A percentile compares a stretch with the other conserved stretches of the same genome.
These are phyloP conservation scores for Suhomyces terraborum DNA, from an alignment of 1,139 yeast genomes.

Conservation along the genomic window DNA sequence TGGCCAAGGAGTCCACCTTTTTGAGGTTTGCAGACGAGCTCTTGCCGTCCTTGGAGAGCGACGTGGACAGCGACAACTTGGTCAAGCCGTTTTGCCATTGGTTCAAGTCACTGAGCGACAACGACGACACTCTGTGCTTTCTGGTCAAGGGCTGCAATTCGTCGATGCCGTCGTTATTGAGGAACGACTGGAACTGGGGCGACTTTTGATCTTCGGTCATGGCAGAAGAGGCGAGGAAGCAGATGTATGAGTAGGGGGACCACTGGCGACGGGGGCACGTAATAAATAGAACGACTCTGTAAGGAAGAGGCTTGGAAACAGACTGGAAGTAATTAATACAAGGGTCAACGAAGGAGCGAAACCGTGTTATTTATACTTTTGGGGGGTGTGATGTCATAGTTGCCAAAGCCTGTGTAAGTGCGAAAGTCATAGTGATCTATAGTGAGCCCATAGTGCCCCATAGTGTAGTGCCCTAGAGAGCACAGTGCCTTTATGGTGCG, in stretches of 20 bases:
- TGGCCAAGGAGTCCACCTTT: slow-evolving; percentile 52
- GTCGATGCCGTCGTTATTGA: slow-evolving; percentile 74
- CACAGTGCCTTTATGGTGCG: no score
- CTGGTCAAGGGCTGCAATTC: slow-evolving; percentile 60
- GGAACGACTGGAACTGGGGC: slow-evolving; percentile 48
- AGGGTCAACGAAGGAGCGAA: background rate
- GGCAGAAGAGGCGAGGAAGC: background rate
- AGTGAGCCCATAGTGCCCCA: no score
- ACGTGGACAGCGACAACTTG: slow-evolving; percentile 45
- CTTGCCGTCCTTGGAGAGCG: slow-evolving; percentile 32
- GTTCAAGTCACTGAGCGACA: slow-evolving; percentile 70
- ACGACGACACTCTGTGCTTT: slow-evolving; percentile 67
- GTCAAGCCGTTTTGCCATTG: slow-evolving; percentile 57
- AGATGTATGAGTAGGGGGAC: background rate
- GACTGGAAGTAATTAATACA: background rate
- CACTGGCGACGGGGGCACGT: no score
- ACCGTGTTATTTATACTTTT: slow-evolving; percentile 10
- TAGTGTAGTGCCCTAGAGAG: no score
- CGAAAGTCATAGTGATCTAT: no score
- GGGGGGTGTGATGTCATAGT: slow-evolving; percentile 14
- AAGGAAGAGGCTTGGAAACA: no score
- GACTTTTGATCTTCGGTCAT: slow-evolving; percentile 15
- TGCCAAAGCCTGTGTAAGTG: slow-evolving; percentile 2
- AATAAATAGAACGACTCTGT: no score
- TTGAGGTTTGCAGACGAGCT: slow-evolving; percentile 46